Percentiles rank a stretch among this genome's conserved stretches.
phyloP scores from a whole-genome alignment of 192 early-diverging fungal species.

The Allomyces macrogynus region DNA sequence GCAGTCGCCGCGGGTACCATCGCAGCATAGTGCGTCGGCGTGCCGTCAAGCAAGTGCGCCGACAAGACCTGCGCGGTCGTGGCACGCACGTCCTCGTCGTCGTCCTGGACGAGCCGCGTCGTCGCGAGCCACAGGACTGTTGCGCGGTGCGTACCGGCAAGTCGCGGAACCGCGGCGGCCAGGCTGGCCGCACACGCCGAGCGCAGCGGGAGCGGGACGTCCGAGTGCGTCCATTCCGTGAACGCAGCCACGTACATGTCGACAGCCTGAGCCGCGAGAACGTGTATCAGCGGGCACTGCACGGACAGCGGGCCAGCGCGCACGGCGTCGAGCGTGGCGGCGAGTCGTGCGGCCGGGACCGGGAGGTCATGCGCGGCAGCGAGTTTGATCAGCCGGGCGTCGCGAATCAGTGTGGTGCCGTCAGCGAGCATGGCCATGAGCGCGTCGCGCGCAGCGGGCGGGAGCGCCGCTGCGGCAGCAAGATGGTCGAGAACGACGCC shows the following conservation, averaged over 20 bases:
- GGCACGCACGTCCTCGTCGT: background rate
- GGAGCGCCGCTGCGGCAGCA: background rate
- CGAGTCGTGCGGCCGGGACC: background rate
- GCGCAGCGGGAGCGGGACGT: background rate
- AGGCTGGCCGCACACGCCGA: background rate
- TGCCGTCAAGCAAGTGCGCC: background rate
- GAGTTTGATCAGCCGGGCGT: background rate
- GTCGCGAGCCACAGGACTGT: background rate
- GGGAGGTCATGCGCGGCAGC: background rate
- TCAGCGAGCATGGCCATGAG: background rate
- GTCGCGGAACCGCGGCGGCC: background rate
- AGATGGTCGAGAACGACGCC: too few relatives aligned
- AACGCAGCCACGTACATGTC: background rate
- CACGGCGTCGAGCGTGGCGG: background rate
- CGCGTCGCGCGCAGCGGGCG: background rate
- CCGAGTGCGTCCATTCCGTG: background rate
- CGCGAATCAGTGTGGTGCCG: background rate
- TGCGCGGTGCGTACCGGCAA: background rate
- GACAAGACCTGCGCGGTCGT: background rate
- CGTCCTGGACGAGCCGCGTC: background rate
- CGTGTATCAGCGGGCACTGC: background rate
- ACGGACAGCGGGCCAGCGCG: background rate
- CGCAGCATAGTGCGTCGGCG: background rate
- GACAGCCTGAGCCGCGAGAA: background rate
- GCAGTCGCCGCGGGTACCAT: background rate